Evolutionary conservation across 1,139 yeast species (phyloP).

Genomic region (Pichia cactophila): DNA sequence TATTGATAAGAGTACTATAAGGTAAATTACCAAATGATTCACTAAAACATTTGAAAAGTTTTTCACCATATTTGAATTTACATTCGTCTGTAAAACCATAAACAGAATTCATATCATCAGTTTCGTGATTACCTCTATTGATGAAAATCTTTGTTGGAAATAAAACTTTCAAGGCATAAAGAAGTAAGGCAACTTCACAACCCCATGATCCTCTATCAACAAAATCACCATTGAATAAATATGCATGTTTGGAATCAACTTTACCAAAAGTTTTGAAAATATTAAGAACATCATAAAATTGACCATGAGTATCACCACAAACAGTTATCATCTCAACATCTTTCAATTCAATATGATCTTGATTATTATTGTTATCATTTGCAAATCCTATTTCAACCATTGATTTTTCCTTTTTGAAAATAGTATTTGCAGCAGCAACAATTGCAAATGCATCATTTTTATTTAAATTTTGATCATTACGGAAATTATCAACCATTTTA

Average conservation of each 20-base stretch:
- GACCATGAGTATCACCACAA: constrained; percentile 98
- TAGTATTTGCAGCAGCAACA: constrained; percentile 59
- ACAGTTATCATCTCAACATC: constrained; percentile 49
- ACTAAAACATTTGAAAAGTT: constrained; percentile 76
- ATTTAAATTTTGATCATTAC: constrained; percentile 66
- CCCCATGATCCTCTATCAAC: constrained; percentile 99
- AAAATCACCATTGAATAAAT: constrained; percentile 92
- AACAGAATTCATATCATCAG: constrained; percentile 92
- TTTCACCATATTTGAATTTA: constrained; percentile 78
- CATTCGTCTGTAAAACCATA: constrained; percentile 97
- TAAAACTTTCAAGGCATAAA: constrained; percentile 70
- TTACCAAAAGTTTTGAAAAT: constrained; percentile 68
- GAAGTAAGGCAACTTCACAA: constrained; percentile 82
- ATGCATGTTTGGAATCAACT: constrained; percentile 56
- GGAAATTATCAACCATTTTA: constrained; percentile 60
- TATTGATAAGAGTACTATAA: constrained; percentile 72
- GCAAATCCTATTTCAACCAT: constrained; percentile 61
- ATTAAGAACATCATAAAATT: constrained; percentile 80
- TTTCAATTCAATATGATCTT: constrained; percentile 22
- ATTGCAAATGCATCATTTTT: constrained; percentile 81
- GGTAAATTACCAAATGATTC: constrained; percentile 86
- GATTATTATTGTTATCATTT: constrained; percentile 24
- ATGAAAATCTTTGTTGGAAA: constrained; percentile 68
- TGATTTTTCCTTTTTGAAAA: constrained; percentile 61
- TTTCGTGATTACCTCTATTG: constrained; percentile 96